Evolutionary conservation across 345 rosid species (phyloP).

Genomic region (Turnera subulata): DNA sequence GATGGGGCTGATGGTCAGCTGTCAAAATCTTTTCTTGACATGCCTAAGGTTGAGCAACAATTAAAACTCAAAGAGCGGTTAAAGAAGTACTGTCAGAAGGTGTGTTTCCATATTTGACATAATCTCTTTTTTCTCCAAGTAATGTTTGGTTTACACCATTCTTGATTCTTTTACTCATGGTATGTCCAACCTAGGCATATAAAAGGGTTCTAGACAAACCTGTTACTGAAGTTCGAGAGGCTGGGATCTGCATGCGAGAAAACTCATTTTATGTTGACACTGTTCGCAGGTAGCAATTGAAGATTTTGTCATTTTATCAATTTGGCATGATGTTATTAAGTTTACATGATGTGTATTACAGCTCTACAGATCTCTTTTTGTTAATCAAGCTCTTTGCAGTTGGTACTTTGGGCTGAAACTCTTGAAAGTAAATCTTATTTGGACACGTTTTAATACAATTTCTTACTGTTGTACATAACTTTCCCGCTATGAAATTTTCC

Average conservation of each 20-base stretch:
- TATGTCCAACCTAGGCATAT: constrained; percentile 55
- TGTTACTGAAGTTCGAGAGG: constrained; percentile 88
- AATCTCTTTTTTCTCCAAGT: neutral
- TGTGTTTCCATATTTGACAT: constrained; percentile 24
- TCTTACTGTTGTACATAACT: neutral
- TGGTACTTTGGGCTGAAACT: too few species aligned
- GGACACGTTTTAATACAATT: too few species aligned
- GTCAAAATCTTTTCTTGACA: constrained; percentile 77
- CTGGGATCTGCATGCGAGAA: constrained; percentile 99
- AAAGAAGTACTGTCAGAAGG: constrained; percentile 91
- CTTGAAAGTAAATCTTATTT: too few species aligned
- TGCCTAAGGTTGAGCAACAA: constrained; percentile 83
- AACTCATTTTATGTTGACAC: constrained; percentile 92
- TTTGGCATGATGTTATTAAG: too few species aligned
- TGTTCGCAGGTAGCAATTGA: constrained; percentile 67
- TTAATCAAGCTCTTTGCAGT: neutral
- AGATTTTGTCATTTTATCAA: too few species aligned
- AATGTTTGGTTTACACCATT: constrained; percentile 11
- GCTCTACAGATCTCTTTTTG: neutral
- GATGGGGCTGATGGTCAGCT: constrained; percentile 50
- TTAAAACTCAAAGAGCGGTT: constrained; percentile 72
- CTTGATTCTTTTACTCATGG: constrained; percentile 16
- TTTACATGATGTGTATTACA: too few species aligned
- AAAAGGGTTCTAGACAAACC: constrained; percentile 82
- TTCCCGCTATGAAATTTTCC: constrained; percentile 4